A percentile compares a stretch with the other conserved stretches of the same genome.
Conservation (phyloP, 306 rosid genomes). For the Comarum palustre region DNA sequence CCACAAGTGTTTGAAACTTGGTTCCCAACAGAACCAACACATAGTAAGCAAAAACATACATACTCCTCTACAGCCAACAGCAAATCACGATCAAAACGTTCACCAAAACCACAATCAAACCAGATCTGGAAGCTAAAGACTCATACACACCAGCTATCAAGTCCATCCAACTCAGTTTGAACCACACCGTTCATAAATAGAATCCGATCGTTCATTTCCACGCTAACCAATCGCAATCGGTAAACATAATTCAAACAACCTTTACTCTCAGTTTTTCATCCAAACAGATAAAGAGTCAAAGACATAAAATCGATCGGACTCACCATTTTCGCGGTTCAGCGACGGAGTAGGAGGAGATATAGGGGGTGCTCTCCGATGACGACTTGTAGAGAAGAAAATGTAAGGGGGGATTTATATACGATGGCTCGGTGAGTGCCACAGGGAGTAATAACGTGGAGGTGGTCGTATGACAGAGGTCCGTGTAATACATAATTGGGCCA, state of each 20-base stretch:
- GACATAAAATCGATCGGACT: constrained; percentile 1
- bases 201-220: neutral
- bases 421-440: constrained; percentile 7
- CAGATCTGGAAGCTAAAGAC: constrained; percentile 18
- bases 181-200: neutral
- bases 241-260: too few relatives aligned
- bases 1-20: neutral
- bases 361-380: constrained; percentile 25
- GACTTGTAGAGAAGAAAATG: neutral
- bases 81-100: too few relatives aligned
- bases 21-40: neutral
- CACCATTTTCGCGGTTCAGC: constrained; percentile 24
- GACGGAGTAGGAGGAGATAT: constrained; percentile 15
- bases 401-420: constrained; percentile 12
- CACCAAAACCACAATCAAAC: neutral
- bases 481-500: neutral
- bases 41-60: neutral
- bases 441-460: constrained; percentile 13
- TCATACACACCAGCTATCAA: neutral
- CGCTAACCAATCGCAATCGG: neutral
- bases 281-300: neutral
- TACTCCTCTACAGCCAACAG: too few relatives aligned
- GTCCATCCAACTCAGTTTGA: neutral
- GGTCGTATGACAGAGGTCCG: constrained; percentile 9
- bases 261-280: neutral